Conservation (phyloP, 2,329 filamentous ascomycete genomes). For the Colletotrichum viniferum region DNA sequence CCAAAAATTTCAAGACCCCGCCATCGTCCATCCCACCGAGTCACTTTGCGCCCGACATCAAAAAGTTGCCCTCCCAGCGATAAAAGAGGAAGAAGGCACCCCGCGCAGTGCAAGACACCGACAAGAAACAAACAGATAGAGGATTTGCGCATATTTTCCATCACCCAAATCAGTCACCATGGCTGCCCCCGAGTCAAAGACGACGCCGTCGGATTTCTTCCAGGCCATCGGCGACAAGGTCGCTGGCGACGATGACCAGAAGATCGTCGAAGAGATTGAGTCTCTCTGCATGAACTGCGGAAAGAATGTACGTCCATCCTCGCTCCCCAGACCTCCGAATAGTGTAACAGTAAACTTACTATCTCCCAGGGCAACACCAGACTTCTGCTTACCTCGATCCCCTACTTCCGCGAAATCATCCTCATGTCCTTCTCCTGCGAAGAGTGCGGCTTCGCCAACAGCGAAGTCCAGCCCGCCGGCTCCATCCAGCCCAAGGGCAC, state of each 20-base stretch:
- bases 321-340: background rate
- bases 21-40: constrained; percentile 21
- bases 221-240: constrained; percentile 67
- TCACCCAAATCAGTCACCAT: constrained; percentile 35
- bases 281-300: constrained; percentile 88
- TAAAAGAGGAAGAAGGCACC: background rate
- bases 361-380: constrained; percentile 74
- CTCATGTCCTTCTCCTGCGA: constrained; percentile 96
- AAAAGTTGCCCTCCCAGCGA: background rate
- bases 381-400: constrained; percentile 88
- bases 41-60: constrained; percentile 14
- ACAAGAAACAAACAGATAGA: background rate
- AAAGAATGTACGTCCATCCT: constrained; percentile 65
- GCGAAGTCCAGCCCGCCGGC: constrained; percentile 91
- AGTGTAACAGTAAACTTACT: constrained; percentile 20
- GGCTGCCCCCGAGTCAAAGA: constrained; percentile 43
- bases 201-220: constrained; percentile 59
- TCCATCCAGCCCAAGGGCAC: constrained; percentile 88
- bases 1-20: constrained; percentile 27
- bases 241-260: constrained; percentile 53
- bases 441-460: constrained; percentile 87
- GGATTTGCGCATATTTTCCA: background rate
- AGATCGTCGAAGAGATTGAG: constrained; percentile 71
- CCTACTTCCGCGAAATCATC: constrained; percentile 96
- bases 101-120: background rate